Evolutionary conservation across 345 rosid species (phyloP).

Genomic region (Eucalyptus decipiens): DNA sequence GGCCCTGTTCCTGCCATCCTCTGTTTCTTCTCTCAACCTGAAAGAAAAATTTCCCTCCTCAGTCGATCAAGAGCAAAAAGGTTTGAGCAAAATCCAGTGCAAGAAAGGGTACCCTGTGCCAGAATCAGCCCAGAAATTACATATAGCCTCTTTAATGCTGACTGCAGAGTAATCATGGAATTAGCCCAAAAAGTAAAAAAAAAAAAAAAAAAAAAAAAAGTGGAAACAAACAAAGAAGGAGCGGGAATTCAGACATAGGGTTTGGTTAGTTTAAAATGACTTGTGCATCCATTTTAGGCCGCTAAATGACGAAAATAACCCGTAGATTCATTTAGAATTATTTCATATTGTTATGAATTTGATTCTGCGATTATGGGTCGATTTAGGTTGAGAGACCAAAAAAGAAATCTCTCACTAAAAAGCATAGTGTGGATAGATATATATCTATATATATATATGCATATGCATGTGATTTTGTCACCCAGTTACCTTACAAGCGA

Average conservation of each 20-base stretch:
- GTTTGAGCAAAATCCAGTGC: not conserved
- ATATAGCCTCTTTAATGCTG: not conserved
- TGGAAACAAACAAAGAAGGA: not conserved
- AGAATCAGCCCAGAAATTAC: not conserved
- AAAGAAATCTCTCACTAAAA: no score
- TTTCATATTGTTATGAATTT: no score
- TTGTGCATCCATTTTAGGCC: no score
- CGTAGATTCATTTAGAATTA: no score
- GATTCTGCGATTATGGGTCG: not conserved
- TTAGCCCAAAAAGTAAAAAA: not conserved
- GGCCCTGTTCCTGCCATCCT: not conserved
- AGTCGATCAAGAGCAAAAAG: not conserved
- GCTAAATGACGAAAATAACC: no score
- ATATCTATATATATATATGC: no score
- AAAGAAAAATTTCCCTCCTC: not conserved
- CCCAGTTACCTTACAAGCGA: no score
- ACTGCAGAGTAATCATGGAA: not conserved
- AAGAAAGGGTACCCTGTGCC: not conserved
- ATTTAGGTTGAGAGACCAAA: not conserved
- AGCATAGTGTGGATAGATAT: no score
- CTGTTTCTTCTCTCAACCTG: no score
- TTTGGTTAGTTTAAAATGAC: not conserved
- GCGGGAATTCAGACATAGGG: not conserved
- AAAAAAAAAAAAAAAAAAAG: no score
- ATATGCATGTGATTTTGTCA: no score